These are phyloP conservation scores for Cercospora canescens DNA, from an alignment of 2,329 filamentous ascomycete species.

Conservation along the genomic window DNA sequence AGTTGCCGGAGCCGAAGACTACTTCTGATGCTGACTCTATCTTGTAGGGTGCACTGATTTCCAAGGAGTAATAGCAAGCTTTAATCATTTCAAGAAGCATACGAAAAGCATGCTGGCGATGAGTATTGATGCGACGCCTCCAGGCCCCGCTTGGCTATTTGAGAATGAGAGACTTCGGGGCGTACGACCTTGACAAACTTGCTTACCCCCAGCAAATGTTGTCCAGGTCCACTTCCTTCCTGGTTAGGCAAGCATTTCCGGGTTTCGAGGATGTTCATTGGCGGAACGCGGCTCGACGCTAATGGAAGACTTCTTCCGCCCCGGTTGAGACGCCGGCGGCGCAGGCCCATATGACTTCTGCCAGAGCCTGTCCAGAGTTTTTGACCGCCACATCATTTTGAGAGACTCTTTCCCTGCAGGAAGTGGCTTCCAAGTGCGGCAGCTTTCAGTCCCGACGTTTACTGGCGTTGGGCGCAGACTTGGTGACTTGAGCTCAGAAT, in stretches of 20 bases:
- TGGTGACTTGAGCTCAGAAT: too few relatives aligned
- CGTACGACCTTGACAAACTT: slow-evolving; percentile 1
- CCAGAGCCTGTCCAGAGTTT: not conserved
- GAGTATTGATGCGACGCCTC: not conserved
- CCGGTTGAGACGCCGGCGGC: slow-evolving; percentile 5
- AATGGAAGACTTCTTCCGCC: slow-evolving; percentile 10
- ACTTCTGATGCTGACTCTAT: not conserved
- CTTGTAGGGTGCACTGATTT: slow-evolving; percentile 6
- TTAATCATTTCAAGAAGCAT: not conserved
- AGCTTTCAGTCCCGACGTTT: not conserved
- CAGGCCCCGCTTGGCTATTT: not conserved
- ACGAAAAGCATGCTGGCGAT: not conserved
- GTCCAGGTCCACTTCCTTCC: slow-evolving; percentile 1
- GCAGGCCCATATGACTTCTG: not conserved
- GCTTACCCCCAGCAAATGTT: slow-evolving; percentile 6
- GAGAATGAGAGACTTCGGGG: not conserved
- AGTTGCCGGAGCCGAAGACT: not conserved
- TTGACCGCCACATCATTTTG: not conserved
- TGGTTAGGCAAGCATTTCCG: slow-evolving; percentile 5
- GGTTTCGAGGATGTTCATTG: not conserved
- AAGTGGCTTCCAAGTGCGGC: not conserved
- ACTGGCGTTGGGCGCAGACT: too few relatives aligned
- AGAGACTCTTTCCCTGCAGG: not conserved
- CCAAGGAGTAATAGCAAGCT: not conserved
- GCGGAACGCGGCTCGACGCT: not conserved